Evolutionary conservation across 2,329 filamentous ascomycete genomes (phyloP), one percentile per base, ranked within the genome.

Genomic region (Colletotrichum siamense): DNA sequence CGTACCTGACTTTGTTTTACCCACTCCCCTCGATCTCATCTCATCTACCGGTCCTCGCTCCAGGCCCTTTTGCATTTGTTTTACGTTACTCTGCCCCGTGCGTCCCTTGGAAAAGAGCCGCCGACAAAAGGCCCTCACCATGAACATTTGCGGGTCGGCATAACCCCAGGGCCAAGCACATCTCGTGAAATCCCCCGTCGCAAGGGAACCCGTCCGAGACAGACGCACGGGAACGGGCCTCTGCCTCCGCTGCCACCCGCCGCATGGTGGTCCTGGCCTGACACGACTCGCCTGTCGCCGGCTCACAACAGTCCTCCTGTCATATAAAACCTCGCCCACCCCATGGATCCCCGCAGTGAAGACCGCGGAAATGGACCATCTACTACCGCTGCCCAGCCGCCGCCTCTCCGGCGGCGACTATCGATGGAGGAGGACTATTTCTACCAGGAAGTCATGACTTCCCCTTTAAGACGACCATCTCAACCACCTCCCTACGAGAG

Each of bases 381-480:
- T 73, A 79, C 79, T 81, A 80, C 79, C 73, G 79, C 79, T 79
- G 78, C 80, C 78, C 79, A 83, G 81, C 81, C 82, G 80, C 83
- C 85, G 84, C 84, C 83, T 77, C 81, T 83, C 75, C 84, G 86
- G 81, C 86, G 85, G 83, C 86, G 86, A 79, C 86, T 89, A 80
- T 91, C 89, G 66, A 89, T 90, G 84, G 89, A 91, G 82, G 88
- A 91, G 84, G 89, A 91, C 80, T 83, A 88, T 80, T 87, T 88
- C 79, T 91, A 91, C 80, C 88, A 89, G 71, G 85, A 86, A 79
- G 83, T 90, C 81, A 89, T 91, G 87, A 89, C 86, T 39, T 84
- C 82, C 62, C 81, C 83, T n/a, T 81, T 80, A 57, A 82, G 84
- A 78, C 87, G 86, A 79, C 87, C 86, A 26, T 87, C 87, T 67